Base-by-base conservation (phyloP, 2,329 filamentous ascomycete genomes). In the Thermothelomyces thermophilus region DNA sequence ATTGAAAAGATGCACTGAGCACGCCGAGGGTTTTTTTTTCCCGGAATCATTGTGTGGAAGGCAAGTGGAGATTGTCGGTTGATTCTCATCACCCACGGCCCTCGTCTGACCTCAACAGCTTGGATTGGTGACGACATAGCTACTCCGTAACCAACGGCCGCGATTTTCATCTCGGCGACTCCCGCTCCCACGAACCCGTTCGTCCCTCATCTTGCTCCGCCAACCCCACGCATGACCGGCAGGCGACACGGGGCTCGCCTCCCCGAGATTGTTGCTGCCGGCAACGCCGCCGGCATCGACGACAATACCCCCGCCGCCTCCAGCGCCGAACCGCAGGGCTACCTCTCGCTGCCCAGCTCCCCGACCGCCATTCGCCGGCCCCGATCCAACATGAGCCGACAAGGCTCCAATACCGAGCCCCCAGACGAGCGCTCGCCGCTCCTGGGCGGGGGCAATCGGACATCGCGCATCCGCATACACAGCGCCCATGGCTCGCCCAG, bases 351-450 rank as follows among this genome's bases (percentile, higher is more conserved):
- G 2, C 64, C 64, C 4, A 56, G 58, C n/a, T 66, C 63, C 3
- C 64, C 64, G 5, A 60, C 60, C n/a, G 52, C 50, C 33, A 39
- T 49, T 39, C 61, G 64, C 41, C 59, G 63, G 11, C 62, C 46
- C 20, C 56, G 49, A 34, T 48, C 57, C 41, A 43, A 41, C 47
- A 48, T 54, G 54, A 57, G 59, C 47, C 48, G 60, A 44, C 30
- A 58, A 43, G 33, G 48, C 9, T 56, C 56, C 34, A 54, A 47
- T 34, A 24, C 53, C 8, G 60, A 60, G n/a, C 39, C 44, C 16
- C 57, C 62, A 5, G 64, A 67, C 55, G 64, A 67, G 56, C 60
- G 63, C 16, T 59, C 64, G 11, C 49, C 61, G 13, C 59, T 67
- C 7, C 55, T 66, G 14, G 53, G 52, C 16, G 54, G 52, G 16